phyloP scores from a whole-genome alignment of 1,284 basidiomycete genomes.

The Ceraceosorus guamensis region DNA sequence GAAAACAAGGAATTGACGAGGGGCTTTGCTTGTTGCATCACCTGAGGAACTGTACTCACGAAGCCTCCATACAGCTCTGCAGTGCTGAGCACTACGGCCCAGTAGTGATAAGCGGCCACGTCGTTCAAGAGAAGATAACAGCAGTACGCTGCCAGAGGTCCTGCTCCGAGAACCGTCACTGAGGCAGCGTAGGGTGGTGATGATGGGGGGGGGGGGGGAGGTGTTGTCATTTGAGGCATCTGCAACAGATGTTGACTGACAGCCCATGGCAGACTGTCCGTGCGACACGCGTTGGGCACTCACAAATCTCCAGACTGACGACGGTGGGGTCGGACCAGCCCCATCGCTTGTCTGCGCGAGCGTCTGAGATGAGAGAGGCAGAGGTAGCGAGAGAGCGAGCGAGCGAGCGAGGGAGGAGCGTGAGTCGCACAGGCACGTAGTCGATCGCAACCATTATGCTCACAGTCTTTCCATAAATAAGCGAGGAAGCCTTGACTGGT shows the following conservation, averaged over 20 bases:
- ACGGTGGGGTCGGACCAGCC: constrained; percentile 29
- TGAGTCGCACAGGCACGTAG: no score
- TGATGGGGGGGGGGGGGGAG: no score
- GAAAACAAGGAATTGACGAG: background rate
- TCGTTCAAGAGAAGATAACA: constrained; percentile 22
- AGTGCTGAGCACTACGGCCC: constrained; percentile 29
- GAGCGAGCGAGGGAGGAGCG: no score
- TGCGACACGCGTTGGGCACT: no score
- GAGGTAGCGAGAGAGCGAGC: no score
- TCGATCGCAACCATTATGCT: no score
- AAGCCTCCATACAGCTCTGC: constrained; percentile 31
- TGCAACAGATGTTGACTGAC: no score
- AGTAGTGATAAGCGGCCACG: constrained; percentile 32
- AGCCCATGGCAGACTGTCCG: no score
- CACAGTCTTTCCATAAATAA: constrained; percentile 39
- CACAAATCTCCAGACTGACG: constrained; percentile 28
- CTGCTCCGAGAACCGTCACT: constrained; percentile 33
- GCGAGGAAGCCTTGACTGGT: constrained; percentile 28
- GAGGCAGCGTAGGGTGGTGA: no score
- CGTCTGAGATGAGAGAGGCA: no score
- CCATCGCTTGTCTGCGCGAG: constrained; percentile 39
- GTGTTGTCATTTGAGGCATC: no score
- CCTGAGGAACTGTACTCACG: no score
- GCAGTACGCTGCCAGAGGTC: constrained; percentile 34
- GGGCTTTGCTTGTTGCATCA: background rate